Base-by-base conservation (phyloP, 2,329 filamentous ascomycete genomes). In the Monosporascus sp. region DNA sequence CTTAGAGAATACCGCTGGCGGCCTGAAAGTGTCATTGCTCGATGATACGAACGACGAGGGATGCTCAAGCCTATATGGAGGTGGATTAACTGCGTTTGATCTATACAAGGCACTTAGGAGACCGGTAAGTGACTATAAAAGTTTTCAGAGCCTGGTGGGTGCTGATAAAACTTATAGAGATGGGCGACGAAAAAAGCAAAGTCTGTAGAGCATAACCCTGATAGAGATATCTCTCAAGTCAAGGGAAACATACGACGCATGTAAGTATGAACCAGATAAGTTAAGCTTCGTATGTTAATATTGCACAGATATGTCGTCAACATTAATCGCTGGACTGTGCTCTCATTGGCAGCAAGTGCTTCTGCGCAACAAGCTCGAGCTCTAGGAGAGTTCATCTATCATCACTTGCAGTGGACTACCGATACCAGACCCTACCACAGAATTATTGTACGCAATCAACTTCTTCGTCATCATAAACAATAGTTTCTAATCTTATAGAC, bases 311-410 rank as follows among this genome's bases (percentile, higher is more conserved):
- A 54, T n/a, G 37, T 54, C 22, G 34, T 48, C 31, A 47, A 36
- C 27, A 22, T 57, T 37, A 46, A 52, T 37, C 45, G 45, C 15
- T 57, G 55, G 55, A 41, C 52, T 7, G 27, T 57, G n/a, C 27
- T 57, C 3, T 46, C 52, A 4, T 49, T 57, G 15, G 51, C 51
- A 15, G 50, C 52, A 15, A 53, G n/a, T 9, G 37, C 46, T 8
- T 42, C 55, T n/a, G 8, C 25, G 18, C 20, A 49, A 6, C 50
- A 53, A 31, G 55, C 49, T 15, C 22, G n/a, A 17, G 42, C 15
- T 36, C 27, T 57, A 1, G 45, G 45, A 6, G 51, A 54, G 36
- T 57, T 57, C 27, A 51, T 57, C 15, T 48, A 47, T 20, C 49
- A 49, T 11, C 55, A 57, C 27, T 15, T 57, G 9, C 25, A 49